phyloP scores from a whole-genome alignment of 371 early-diverging fungal species.

The Mycotypha africana region DNA sequence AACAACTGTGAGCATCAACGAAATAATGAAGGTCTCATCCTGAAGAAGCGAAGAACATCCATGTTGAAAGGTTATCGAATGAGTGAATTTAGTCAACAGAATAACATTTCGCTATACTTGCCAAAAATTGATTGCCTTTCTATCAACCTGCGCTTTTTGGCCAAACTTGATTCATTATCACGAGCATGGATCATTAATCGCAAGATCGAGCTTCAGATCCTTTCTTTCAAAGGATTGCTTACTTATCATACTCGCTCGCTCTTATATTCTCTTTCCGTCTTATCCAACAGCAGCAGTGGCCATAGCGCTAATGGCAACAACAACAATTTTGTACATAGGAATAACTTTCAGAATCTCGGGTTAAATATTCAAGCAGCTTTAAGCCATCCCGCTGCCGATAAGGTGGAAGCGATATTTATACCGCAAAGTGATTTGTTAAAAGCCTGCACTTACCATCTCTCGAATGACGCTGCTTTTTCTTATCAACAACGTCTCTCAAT shows the following conservation, averaged over 20 bases:
- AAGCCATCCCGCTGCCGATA: conserved; percentile 37
- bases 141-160: conserved; percentile 39
- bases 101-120: too few relatives aligned
- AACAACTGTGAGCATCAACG: too few relatives aligned
- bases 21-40: too few relatives aligned
- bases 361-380: too few relatives aligned
- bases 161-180: conserved; percentile 42
- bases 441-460: conserved; percentile 21
- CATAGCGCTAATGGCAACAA: too few relatives aligned
- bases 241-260: conserved; percentile 30
- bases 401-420: conserved; percentile 42
- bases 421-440: conserved; percentile 32
- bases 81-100: too few relatives aligned
- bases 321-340: too few relatives aligned
- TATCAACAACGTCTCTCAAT: too few relatives aligned
- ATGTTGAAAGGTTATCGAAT: too few relatives aligned
- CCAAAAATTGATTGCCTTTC: too few relatives aligned
- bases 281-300: too few relatives aligned
- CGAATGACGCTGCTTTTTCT: neutral
- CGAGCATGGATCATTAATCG: conserved; percentile 43
- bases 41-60: too few relatives aligned
- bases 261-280: conserved; percentile 29
- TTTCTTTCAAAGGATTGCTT: conserved; percentile 18
- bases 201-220: conserved; percentile 37
- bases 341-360: conserved; percentile 26